Base-by-base conservation (phyloP, 768 basidiomycete species). In the Phanerochaete carnosa region DNA sequence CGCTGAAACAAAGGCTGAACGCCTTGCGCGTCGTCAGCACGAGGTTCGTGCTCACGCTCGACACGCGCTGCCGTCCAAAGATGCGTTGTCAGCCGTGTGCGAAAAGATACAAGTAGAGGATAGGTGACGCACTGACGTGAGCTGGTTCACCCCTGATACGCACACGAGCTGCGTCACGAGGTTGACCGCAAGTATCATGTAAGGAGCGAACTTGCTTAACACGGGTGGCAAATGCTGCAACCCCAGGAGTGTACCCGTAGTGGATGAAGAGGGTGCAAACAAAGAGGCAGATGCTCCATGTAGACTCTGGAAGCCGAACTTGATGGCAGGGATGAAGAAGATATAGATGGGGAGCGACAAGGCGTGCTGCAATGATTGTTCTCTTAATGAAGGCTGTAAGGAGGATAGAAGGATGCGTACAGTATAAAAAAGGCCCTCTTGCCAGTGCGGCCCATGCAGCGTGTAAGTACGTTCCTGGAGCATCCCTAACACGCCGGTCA, bases 401-500 rank as follows among this genome's bases (percentile, higher is more conserved):
- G 30, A n/a, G 13, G 25, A 26, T 13, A n/a, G 29, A 13, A 11
- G 28, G 1, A 12, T 12, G 5, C 80, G 50, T 68, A 93, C 92
- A 32, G 87, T 90, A 70, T 94, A 95, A 68, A 95, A 94, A 2
- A 94, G 79, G 2, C 86, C 87, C 72, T 94, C 93, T 66, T 81
- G 84, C 93, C 93, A 95, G 64, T 81, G 84, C 0, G 87, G 87
- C 0, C 92, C 92, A 64, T 91, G 91, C 46, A 73, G 78, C 57
- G 72, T 77, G 70, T 90, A 95, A 8, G 90, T 92, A 57, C 77
- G 77, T 69, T 94, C 91, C 77, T 94, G 92, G 37, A 90, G 74
- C 26, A 89, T 69, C 1, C 93, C 93, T 45, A 91, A 79, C 5
- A 84, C 71, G 0, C 85, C 89, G 0, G 87, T 86, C 55, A 90